Percentiles rank a stretch among this genome's conserved stretches.
Evolutionary conservation across 805 yeast genomes (phyloP).

Genomic region (Candida bentonensis): DNA sequence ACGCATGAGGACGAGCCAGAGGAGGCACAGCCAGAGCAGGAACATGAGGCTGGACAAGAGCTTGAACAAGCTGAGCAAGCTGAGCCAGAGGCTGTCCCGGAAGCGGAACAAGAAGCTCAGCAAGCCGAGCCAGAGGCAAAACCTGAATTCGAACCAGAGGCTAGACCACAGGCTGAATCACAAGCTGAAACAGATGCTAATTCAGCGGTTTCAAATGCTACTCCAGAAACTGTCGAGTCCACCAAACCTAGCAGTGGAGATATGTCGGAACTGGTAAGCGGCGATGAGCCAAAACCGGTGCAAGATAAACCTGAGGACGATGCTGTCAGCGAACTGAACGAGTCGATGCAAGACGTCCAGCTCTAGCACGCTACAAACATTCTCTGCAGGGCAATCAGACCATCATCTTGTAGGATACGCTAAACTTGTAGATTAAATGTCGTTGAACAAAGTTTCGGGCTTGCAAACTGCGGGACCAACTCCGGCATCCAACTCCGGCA

Average conservation of each 20-base stretch:
- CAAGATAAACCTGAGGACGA: slow-evolving; percentile 5
- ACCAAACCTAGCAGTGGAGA: background rate
- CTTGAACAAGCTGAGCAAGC: slow-evolving; percentile 4
- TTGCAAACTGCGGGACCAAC: too few species aligned
- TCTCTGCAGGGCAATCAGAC: slow-evolving; percentile 8
- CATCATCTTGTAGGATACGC: background rate
- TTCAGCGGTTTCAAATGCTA: background rate
- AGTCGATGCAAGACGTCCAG: background rate
- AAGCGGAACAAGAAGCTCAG: slow-evolving; percentile 1
- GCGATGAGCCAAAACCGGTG: background rate
- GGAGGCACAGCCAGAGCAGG: too few species aligned
- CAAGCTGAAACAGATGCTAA: background rate
- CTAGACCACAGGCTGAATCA: background rate
- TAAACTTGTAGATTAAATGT: too few species aligned
- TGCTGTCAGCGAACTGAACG: background rate
- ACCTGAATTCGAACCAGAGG: background rate
- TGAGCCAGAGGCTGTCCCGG: slow-evolving; percentile 3
- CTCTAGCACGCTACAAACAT: too few species aligned
- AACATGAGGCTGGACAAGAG: slow-evolving; percentile 3
- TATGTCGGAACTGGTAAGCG: background rate
- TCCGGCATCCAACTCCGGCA: too few species aligned
- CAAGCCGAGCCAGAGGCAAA: background rate
- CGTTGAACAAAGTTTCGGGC: too few species aligned
- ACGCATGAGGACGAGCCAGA: background rate
- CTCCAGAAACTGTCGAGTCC: background rate